Evolutionary conservation across 1,284 basidiomycete species (phyloP).

Genomic region (Cryptococcus sp.): DNA sequence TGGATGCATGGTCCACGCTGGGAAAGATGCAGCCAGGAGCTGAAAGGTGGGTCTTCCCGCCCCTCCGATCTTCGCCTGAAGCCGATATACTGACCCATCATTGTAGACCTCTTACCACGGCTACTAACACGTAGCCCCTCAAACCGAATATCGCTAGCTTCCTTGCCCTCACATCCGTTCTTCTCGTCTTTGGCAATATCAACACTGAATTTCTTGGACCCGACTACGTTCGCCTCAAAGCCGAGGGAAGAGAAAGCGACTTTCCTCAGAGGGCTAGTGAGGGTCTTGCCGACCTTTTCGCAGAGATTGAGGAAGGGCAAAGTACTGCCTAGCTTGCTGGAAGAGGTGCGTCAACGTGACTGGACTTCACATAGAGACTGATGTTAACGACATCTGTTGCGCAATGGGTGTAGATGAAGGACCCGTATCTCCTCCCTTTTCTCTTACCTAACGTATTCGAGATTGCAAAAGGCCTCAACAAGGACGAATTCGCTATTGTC

Average conservation of each 20-base stretch:
- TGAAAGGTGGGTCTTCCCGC: slow-evolving; percentile 39
- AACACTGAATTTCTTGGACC: slow-evolving; percentile 93
- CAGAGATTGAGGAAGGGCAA: slow-evolving; percentile 85
- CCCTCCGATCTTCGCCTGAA: too few relatives aligned
- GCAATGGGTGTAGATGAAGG: slow-evolving; percentile 73
- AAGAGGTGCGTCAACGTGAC: slow-evolving; percentile 65
- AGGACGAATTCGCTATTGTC: slow-evolving; percentile 76
- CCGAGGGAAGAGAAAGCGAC: slow-evolving; percentile 93
- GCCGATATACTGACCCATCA: not conserved
- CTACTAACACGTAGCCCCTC: slow-evolving; percentile 77
- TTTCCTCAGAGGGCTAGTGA: slow-evolving; percentile 86
- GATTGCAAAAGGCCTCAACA: slow-evolving; percentile 76
- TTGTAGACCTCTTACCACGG: slow-evolving; percentile 69
- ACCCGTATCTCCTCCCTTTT: slow-evolving; percentile 85
- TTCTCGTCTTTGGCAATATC: slow-evolving; percentile 97
- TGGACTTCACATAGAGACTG: not conserved
- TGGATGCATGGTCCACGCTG: slow-evolving; percentile 46
- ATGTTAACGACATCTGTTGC: too few relatives aligned
- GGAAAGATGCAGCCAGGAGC: slow-evolving; percentile 45
- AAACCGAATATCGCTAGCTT: slow-evolving; percentile 71
- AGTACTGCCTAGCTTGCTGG: slow-evolving; percentile 89
- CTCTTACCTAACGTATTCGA: slow-evolving; percentile 97
- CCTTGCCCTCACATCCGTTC: slow-evolving; percentile 80
- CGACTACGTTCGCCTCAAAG: slow-evolving; percentile 92
- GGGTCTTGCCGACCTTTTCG: slow-evolving; percentile 82